Conservation (phyloP, 768 basidiomycete genomes). For the Boletus tylopilopsis region DNA sequence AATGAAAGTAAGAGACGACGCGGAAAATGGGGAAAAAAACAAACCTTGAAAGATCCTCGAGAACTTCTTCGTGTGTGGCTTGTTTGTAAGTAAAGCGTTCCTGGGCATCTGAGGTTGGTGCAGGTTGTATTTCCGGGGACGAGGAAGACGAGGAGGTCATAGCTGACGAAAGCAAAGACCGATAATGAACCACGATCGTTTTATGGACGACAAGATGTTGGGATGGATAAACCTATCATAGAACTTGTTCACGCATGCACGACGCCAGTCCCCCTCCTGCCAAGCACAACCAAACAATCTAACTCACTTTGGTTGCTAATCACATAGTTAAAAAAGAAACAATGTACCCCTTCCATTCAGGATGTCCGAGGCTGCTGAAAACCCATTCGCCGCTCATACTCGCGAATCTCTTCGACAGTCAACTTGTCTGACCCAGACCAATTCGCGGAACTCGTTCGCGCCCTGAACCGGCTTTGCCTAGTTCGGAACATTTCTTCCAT, state of each 20-base stretch:
- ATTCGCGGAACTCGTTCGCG: conserved; percentile 91
- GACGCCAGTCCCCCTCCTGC: conserved; percentile 8
- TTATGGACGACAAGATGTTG: conserved; percentile 31
- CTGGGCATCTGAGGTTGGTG: conserved; percentile 37
- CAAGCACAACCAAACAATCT: conserved; percentile 28
- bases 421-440: conserved; percentile 92
- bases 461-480: conserved; percentile 77
- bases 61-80: conserved; percentile 77
- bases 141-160: conserved; percentile 81
- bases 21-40: conserved; percentile 13
- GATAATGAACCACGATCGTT: conserved; percentile 30
- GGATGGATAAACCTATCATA: conserved; percentile 19
- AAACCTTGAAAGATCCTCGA: conserved; percentile 89
- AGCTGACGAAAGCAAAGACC: conserved; percentile 23
- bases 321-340: background rate
- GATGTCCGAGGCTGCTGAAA: conserved; percentile 41
- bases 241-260: conserved; percentile 21
- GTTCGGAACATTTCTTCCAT: conserved; percentile 94
- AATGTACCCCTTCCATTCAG: conserved; percentile 5
- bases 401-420: conserved; percentile 77
- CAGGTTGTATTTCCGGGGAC: conserved; percentile 64
- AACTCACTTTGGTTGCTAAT: conserved; percentile 15
- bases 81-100: conserved; percentile 59
- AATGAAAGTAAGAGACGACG: conserved; percentile 11
- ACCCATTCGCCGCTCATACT: conserved; percentile 91